Percentiles rank a stretch among this genome's conserved stretches.
phyloP scores from a whole-genome alignment of 352 stramenopile genomes.

The Phytophthora ohioensis region DNA sequence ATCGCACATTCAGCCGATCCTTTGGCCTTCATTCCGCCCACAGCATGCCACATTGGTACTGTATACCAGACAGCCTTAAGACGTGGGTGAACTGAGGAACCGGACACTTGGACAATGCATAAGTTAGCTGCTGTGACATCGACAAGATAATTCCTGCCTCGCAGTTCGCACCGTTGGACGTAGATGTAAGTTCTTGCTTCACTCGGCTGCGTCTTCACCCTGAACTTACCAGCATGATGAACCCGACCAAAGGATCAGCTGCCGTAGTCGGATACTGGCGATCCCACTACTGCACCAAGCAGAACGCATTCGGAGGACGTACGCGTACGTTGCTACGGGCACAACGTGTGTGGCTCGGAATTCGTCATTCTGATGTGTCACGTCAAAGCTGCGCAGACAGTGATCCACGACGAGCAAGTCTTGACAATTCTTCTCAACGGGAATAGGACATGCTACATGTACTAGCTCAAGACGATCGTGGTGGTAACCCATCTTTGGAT shows the following conservation, averaged over 20 bases:
- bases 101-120: neutral
- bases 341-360: neutral
- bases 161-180: neutral
- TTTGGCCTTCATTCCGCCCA: neutral
- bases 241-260: too few species aligned
- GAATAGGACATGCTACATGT: too few species aligned
- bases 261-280: too few species aligned
- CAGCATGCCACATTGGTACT: neutral
- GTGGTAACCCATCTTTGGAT: neutral
- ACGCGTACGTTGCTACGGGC: neutral
- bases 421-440: neutral
- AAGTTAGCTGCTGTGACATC: neutral
- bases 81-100: neutral
- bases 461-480: too few species aligned
- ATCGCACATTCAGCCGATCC: too few species aligned
- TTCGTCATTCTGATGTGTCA: slow-evolving; percentile 12
- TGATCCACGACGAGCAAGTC: neutral
- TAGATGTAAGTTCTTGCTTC: neutral
- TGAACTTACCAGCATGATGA: too few species aligned
- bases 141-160: too few species aligned
- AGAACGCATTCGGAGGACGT: neutral
- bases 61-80: too few species aligned
- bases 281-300: neutral
- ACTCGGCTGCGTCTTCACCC: too few species aligned
- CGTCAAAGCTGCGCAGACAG: neutral